Conservation (phyloP, 78 protist genomes). For the Cavenderia fasciculata region DNA sequence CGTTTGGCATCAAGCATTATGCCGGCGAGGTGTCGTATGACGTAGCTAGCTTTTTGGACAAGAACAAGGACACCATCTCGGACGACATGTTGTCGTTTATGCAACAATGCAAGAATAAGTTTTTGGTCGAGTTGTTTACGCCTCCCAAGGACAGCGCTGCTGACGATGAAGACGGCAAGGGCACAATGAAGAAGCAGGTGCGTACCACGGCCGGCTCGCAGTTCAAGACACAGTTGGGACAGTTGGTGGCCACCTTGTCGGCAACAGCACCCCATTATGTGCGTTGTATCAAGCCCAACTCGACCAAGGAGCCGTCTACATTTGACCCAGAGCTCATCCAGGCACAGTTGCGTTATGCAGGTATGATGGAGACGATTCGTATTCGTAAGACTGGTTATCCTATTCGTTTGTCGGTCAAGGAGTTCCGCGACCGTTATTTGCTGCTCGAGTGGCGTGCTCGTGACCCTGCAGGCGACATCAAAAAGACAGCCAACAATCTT, state of each 20-base stretch:
- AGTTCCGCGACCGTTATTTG: constrained; percentile 80
- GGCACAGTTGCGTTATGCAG: constrained; percentile 90
- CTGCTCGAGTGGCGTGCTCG: constrained; percentile 32
- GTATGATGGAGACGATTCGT: constrained; percentile 88
- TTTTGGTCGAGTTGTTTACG: constrained; percentile 57
- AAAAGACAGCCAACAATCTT: constrained; percentile 3
- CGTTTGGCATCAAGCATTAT: constrained; percentile 83
- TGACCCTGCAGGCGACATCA: constrained; percentile 8
- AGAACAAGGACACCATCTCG: constrained; percentile 87
- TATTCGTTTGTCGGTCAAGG: constrained; percentile 76
- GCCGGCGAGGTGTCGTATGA: constrained; percentile 89
- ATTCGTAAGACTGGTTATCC: constrained; percentile 94
- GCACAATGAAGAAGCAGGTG: constrained; percentile 86
- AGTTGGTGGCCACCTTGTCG: constrained; percentile 79
- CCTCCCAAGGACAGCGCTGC: constrained; percentile 3
- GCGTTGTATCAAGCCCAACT: constrained; percentile 95
- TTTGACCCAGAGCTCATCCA: constrained; percentile 63
- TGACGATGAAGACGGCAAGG: constrained; percentile 70
- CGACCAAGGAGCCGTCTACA: constrained; percentile 35
- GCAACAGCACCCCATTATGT: constrained; percentile 92
- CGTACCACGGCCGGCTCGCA: constrained; percentile 82
- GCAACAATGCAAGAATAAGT: constrained; percentile 50
- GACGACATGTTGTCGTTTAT: constrained; percentile 81
- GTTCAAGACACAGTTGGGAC: constrained; percentile 73
- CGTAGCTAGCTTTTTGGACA: constrained; percentile 80